Percentiles rank a stretch among this genome's conserved stretches.
Evolutionary conservation across 345 rosid genomes (phyloP).

Genomic region (Lepidium aucheri): DNA sequence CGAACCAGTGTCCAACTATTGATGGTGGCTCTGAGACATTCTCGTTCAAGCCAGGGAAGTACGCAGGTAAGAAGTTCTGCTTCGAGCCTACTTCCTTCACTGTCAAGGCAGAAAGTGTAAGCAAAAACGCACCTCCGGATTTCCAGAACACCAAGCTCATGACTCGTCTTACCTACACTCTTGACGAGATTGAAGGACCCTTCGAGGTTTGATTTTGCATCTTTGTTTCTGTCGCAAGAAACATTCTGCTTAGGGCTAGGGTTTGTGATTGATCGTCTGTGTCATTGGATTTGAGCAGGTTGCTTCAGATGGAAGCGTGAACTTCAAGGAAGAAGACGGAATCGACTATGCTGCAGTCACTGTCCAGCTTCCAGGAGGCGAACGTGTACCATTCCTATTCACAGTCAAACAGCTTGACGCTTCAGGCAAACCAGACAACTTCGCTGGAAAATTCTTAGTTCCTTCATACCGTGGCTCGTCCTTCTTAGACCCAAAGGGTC

Average conservation of each 20-base stretch:
- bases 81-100: slow-evolving; percentile 97
- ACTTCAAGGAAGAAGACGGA: slow-evolving; percentile 88
- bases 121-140: slow-evolving; percentile 78
- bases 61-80: slow-evolving; percentile 78
- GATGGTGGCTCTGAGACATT: slow-evolving; percentile 73
- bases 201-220: slow-evolving; percentile 42
- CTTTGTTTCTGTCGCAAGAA: neutral
- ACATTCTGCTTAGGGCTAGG: neutral
- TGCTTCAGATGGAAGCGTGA: slow-evolving; percentile 55
- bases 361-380: slow-evolving; percentile 90
- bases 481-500: slow-evolving; percentile 98
- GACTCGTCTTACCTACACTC: slow-evolving; percentile 96
- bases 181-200: slow-evolving; percentile 94
- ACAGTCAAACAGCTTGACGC: slow-evolving; percentile 86
- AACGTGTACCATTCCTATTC: slow-evolving; percentile 93
- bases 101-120: slow-evolving; percentile 79
- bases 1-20: slow-evolving; percentile 83
- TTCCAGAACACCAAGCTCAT: slow-evolving; percentile 95
- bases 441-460: slow-evolving; percentile 67
- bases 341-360: slow-evolving; percentile 95
- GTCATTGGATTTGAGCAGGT: slow-evolving; percentile 9
- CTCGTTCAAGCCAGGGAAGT: slow-evolving; percentile 76
- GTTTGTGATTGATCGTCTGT: neutral
- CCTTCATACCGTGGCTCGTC: slow-evolving; percentile 92
- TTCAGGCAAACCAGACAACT: slow-evolving; percentile 76